phyloP scores from a whole-genome alignment of 129 eudicot genomes.

The Flaveria linearis region DNA sequence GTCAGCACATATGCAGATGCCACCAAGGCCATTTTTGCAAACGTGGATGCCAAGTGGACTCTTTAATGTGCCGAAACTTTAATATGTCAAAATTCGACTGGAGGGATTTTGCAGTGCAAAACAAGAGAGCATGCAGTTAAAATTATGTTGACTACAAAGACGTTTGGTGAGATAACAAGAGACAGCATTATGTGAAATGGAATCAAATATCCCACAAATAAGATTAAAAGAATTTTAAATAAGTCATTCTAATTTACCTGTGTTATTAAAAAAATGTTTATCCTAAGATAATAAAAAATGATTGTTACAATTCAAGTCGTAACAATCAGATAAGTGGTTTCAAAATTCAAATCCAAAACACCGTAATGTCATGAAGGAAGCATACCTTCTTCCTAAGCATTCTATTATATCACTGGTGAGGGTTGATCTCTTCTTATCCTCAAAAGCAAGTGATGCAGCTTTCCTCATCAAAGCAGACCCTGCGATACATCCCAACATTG shows the following conservation, averaged over 20 bases:
- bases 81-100: neutral
- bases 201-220: neutral
- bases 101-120: neutral
- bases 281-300: neutral
- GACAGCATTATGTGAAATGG: neutral
- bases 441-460: slow-evolving; percentile 85
- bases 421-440: slow-evolving; percentile 72
- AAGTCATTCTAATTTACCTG: neutral
- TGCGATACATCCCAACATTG: slow-evolving; percentile 74
- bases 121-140: neutral
- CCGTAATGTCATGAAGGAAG: neutral
- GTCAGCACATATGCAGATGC: neutral
- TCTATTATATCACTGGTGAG: slow-evolving; percentile 86
- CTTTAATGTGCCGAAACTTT: neutral
- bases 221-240: neutral
- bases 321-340: neutral
- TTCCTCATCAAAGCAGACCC: slow-evolving; percentile 83
- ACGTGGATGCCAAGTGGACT: neutral
- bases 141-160: neutral
- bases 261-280: no score
- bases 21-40: no score
- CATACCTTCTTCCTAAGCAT: slow-evolving; percentile 81
- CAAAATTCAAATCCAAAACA: slow-evolving; percentile 2
- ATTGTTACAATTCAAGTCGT: neutral
- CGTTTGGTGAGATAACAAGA: neutral